Conservation (phyloP, 2,329 filamentous ascomycete genomes). For the Stagonosporopsis vannaccii region DNA sequence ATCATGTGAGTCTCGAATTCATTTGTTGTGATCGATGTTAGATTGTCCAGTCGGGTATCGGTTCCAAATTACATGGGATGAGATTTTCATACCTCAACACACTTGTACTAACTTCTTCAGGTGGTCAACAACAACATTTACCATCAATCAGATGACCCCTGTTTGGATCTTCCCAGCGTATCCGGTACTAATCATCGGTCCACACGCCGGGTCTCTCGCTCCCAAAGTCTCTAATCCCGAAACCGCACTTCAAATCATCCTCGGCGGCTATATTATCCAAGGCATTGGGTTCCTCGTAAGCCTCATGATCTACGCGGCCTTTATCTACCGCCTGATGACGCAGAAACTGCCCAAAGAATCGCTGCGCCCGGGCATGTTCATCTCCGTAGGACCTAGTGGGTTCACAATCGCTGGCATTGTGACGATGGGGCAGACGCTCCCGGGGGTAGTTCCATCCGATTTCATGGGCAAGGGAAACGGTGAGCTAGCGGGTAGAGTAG, state of each 20-base stretch:
- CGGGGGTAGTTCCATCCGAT: conserved; percentile 56
- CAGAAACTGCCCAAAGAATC: conserved; percentile 81
- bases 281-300: conserved; percentile 70
- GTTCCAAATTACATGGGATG: not conserved
- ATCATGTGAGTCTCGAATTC: conserved; percentile 63
- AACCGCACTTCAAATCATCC: conserved; percentile 61
- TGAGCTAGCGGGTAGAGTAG: conserved; percentile 61
- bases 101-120: conserved; percentile 42
- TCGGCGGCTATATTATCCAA: conserved; percentile 67
- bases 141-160: conserved; percentile 82
- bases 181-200: conserved; percentile 77
- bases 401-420: conserved; percentile 70
- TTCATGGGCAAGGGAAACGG: conserved; percentile 65
- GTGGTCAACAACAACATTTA: conserved; percentile 71
- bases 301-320: conserved; percentile 84
- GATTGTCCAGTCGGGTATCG: not conserved
- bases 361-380: conserved; percentile 83
- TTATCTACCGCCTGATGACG: conserved; percentile 87
- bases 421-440: conserved; percentile 62
- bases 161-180: conserved; percentile 61
- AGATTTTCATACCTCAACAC: not conserved
- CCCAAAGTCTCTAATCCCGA: conserved; percentile 52
- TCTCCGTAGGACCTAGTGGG: conserved; percentile 78
- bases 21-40: no score
- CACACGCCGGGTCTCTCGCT: conserved; percentile 70